These are phyloP conservation scores for Geotrichum siamense DNA, from an alignment of 1,139 yeast species.

Conservation along the genomic window DNA sequence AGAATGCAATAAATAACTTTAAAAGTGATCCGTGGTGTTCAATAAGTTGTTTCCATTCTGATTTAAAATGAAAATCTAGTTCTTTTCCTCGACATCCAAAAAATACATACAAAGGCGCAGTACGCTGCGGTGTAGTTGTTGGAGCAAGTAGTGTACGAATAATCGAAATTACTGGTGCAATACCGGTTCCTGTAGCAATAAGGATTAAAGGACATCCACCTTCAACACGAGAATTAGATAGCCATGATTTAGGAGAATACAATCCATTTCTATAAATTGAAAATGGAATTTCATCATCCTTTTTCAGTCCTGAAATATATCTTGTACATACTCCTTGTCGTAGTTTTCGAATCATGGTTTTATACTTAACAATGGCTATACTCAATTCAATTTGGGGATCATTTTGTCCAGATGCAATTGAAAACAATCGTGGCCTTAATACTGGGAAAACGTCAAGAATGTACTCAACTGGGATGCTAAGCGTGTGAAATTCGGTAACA, in stretches of 20 bases:
- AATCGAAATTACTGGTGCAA: slow-evolving; percentile 60
- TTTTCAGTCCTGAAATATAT: slow-evolving; percentile 52
- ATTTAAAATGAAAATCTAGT: slow-evolving; percentile 62
- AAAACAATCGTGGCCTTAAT: slow-evolving; percentile 73
- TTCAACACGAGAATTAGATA: slow-evolving; percentile 24
- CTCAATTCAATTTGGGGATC: slow-evolving; percentile 46
- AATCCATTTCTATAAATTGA: slow-evolving; percentile 40
- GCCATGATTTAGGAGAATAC: slow-evolving; percentile 26
- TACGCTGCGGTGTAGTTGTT: slow-evolving; percentile 8
- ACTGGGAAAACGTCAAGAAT: slow-evolving; percentile 70
- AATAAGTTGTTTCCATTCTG: slow-evolving; percentile 41
- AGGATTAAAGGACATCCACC: slow-evolving; percentile 51
- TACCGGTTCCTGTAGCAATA: slow-evolving; percentile 88
- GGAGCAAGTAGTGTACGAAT: slow-evolving; percentile 9
- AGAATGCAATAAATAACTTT: slow-evolving; percentile 16
- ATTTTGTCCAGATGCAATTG: slow-evolving; percentile 56
- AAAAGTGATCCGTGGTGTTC: neutral
- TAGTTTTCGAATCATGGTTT: slow-evolving; percentile 66
- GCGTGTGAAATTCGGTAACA: slow-evolving; percentile 66
- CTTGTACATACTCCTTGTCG: slow-evolving; percentile 80
- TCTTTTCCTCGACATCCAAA: slow-evolving; percentile 66
- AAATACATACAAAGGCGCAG: slow-evolving; percentile 40
- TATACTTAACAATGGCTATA: slow-evolving; percentile 79
- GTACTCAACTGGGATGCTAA: slow-evolving; percentile 66
- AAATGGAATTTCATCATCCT: slow-evolving; percentile 47